Evolutionary conservation across 306 rosid species (phyloP), one percentile per base, ranked within the genome.

Genomic region (Prunus padus): DNA sequence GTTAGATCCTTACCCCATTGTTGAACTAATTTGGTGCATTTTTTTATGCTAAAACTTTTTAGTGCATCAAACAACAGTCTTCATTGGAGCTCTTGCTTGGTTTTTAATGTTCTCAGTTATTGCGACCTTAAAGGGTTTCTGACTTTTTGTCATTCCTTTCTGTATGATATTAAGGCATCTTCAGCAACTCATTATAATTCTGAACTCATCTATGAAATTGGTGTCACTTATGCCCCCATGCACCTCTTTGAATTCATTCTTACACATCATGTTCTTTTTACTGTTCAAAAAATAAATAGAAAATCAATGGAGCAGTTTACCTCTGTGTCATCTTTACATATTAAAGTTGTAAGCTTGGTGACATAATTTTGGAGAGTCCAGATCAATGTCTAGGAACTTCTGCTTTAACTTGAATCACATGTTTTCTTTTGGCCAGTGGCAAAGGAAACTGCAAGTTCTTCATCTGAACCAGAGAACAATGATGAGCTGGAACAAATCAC

Each of bases 401-500:
- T 44, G 25, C 64, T 61, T 71, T 49, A 65, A 72, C 78, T 37
- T 73, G 64, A 67, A 56, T 81, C 66, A 73, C 68, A 42, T 78
- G 28, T 67, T 79, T 79, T 85, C 28, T 65, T 51, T 55, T 88
- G 79, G 65, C 75, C 86, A 94, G 96, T 91, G 96, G 94, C 93
- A 62, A 95, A 92, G 84, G 97, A 90, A 73, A 83, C 97, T 49
- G 90, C 97, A 28, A 89, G 90, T 64, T 92, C 97, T 55, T 91
- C 99, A 60, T 84, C 90, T 46, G 99, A 96, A 78, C 89, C 92
- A 2, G 99, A 96, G 59, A 89, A 76, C 88, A 90, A 70, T 25
- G 99, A 96, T 65, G 99, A 96, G 77, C 77, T 92, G 72, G 99
- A 96, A 81, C 99, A 96, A 84, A 92, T 92, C 85, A 92, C 98